A percentile compares a stretch with the other conserved stretches of the same genome.
Evolutionary conservation across 768 basidiomycete species (phyloP).

Genomic region (Macrolepiota fuliginosa): DNA sequence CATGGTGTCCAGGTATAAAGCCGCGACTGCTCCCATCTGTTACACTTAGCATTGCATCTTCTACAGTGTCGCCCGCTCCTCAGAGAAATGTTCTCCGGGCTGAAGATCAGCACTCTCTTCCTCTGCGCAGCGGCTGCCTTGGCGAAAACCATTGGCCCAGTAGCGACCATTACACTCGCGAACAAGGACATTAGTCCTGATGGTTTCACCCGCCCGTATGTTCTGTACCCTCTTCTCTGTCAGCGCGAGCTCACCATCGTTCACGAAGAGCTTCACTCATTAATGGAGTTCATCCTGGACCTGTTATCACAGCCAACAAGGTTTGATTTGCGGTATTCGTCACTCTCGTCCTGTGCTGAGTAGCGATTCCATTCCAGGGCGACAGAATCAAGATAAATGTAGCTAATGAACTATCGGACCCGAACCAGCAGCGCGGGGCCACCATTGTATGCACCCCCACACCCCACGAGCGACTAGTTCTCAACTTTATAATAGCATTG

Average conservation of each 20-base stretch:
- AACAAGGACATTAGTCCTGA: constrained; percentile 11
- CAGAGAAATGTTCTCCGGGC: background rate
- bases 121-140: background rate
- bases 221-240: background rate
- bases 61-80: background rate
- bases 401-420: constrained; percentile 42
- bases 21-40: background rate
- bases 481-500: constrained; percentile 34
- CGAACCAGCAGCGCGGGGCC: constrained; percentile 44
- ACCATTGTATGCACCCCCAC: constrained; percentile 37
- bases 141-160: background rate
- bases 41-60: background rate
- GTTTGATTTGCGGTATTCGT: background rate
- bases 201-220: constrained; percentile 16
- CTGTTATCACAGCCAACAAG: constrained; percentile 15
- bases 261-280: constrained; percentile 9
- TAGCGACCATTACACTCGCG: constrained; percentile 2
- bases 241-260: background rate
- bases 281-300: constrained; percentile 13
- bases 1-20: background rate
- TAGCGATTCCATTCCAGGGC: constrained; percentile 20
- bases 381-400: constrained; percentile 45
- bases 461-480: background rate
- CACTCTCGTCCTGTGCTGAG: background rate
- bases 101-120: background rate